A percentile compares a stretch with the other conserved stretches of the same genome.
Evolutionary conservation across 2,329 filamentous ascomycete species (phyloP).

Genomic region (Venturia nashicola): DNA sequence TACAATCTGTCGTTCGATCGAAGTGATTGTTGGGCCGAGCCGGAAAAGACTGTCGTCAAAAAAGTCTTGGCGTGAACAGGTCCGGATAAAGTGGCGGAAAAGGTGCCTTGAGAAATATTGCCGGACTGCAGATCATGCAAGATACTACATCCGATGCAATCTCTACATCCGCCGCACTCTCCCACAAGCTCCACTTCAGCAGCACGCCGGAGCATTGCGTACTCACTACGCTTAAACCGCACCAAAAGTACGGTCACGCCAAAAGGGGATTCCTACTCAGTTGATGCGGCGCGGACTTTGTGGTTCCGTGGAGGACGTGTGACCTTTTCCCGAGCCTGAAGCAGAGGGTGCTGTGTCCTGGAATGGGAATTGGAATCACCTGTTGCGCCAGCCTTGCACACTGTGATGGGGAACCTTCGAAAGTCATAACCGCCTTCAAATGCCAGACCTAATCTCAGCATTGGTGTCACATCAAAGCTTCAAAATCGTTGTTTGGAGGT

Average conservation of each 20-base stretch:
- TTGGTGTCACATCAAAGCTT: background rate
- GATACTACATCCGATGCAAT: background rate
- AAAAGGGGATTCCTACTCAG: too few relatives aligned
- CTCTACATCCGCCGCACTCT: background rate
- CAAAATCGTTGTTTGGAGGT: background rate
- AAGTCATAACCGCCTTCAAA: too few relatives aligned
- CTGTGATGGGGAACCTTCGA: too few relatives aligned
- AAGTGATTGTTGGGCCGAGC: background rate
- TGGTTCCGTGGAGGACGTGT: too few relatives aligned
- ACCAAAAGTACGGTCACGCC: too few relatives aligned
- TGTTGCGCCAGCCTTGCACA: too few relatives aligned
- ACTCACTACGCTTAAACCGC: too few relatives aligned
- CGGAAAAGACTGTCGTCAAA: background rate
- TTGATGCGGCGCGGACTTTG: too few relatives aligned
- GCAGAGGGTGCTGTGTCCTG: too few relatives aligned
- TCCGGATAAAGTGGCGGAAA: background rate
- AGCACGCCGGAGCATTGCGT: background rate
- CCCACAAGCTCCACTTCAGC: background rate
- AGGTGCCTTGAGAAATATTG: background rate
- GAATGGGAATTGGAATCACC: too few relatives aligned
- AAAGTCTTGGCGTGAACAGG: background rate
- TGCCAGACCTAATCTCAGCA: background rate
- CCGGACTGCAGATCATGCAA: background rate
- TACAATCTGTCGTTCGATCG: background rate
- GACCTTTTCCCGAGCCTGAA: too few relatives aligned